These are phyloP conservation scores for Kwoniella pini DNA, from an alignment of 768 basidiomycete genomes.

Conservation along the genomic window DNA sequence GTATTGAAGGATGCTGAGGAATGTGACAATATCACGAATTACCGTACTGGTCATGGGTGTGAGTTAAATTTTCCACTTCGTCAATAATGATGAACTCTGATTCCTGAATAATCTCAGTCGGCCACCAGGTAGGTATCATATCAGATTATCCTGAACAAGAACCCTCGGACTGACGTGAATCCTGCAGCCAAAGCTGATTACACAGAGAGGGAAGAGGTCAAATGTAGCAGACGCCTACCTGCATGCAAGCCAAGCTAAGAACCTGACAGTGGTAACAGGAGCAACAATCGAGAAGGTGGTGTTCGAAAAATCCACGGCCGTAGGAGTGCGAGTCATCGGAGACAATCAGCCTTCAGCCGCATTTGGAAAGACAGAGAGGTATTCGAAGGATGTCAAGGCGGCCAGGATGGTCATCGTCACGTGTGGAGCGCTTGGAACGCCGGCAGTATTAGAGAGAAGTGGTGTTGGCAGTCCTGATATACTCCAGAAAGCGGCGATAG, in stretches of 20 bases:
- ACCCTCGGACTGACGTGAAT: not conserved
- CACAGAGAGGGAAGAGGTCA: slow-evolving; percentile 13
- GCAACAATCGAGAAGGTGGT: slow-evolving; percentile 15
- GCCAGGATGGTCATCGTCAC: slow-evolving; percentile 4
- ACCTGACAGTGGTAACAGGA: slow-evolving; percentile 13
- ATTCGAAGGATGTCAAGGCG: slow-evolving; percentile 2
- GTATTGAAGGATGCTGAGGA: not conserved
- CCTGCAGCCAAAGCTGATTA: slow-evolving; percentile 24
- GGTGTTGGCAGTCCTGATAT: slow-evolving; percentile 10
- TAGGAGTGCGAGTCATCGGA: slow-evolving; percentile 13
- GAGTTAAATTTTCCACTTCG: not conserved
- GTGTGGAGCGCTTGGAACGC: slow-evolving; percentile 12
- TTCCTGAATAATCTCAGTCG: not conserved
- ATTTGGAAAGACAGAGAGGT: not conserved
- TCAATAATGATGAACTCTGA: not conserved
- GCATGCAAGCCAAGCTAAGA: slow-evolving; percentile 3
- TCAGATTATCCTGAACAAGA: too few relatives aligned
- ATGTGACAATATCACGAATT: slow-evolving; percentile 16
- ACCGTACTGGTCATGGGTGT: slow-evolving; percentile 24
- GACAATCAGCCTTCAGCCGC: not conserved
- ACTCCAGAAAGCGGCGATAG: not conserved
- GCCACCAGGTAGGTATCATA: not conserved
- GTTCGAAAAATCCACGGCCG: slow-evolving; percentile 4
- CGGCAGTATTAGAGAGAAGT: slow-evolving; percentile 17
- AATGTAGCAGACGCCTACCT: slow-evolving; percentile 20